These are phyloP conservation scores for Dothistroma septosporum DNA, from an alignment of 2,329 filamentous ascomycete species.

Conservation along the genomic window DNA sequence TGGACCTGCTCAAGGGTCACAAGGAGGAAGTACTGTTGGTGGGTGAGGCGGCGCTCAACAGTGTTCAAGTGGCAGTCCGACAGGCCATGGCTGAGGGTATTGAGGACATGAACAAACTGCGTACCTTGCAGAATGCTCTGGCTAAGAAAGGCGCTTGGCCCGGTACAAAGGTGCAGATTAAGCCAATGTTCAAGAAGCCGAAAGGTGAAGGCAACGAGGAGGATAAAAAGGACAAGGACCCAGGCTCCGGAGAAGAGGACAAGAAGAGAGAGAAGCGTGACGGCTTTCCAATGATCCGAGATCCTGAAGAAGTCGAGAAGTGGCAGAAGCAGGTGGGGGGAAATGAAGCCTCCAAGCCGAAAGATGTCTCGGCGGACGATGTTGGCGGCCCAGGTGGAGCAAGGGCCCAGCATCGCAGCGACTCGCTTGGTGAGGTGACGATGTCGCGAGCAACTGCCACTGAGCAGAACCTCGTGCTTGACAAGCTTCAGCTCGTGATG, in stretches of 20 bases:
- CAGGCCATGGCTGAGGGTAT: slow-evolving; percentile 70
- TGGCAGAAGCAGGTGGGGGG: slow-evolving; percentile 12
- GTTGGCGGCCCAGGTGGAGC: slow-evolving; percentile 38
- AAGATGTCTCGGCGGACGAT: slow-evolving; percentile 28
- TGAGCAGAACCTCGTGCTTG: slow-evolving; percentile 86
- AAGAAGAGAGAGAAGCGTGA: slow-evolving; percentile 52
- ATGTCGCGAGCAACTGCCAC: slow-evolving; percentile 91
- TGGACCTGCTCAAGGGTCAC: slow-evolving; percentile 88
- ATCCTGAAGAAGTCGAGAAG: slow-evolving; percentile 11
- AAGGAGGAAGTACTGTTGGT: slow-evolving; percentile 94
- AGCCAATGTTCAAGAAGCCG: slow-evolving; percentile 95
- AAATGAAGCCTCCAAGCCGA: not conserved
- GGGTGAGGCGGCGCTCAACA: slow-evolving; percentile 81
- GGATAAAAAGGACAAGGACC: slow-evolving; percentile 27
- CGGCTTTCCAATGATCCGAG: slow-evolving; percentile 12
- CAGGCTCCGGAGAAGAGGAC: slow-evolving; percentile 38
- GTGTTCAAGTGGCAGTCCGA: slow-evolving; percentile 84
- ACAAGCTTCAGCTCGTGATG: slow-evolving; percentile 95
- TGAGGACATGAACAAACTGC: slow-evolving; percentile 85
- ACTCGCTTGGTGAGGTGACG: slow-evolving; percentile 84
- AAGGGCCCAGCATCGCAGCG: slow-evolving; percentile 60
- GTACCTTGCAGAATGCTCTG: slow-evolving; percentile 76
- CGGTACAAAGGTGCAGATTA: slow-evolving; percentile 97
- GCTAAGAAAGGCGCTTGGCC: slow-evolving; percentile 91
- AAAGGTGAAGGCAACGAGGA: slow-evolving; percentile 40